Base-by-base conservation (phyloP, 2,329 filamentous ascomycete genomes). In the Phialophora verrucosa region DNA sequence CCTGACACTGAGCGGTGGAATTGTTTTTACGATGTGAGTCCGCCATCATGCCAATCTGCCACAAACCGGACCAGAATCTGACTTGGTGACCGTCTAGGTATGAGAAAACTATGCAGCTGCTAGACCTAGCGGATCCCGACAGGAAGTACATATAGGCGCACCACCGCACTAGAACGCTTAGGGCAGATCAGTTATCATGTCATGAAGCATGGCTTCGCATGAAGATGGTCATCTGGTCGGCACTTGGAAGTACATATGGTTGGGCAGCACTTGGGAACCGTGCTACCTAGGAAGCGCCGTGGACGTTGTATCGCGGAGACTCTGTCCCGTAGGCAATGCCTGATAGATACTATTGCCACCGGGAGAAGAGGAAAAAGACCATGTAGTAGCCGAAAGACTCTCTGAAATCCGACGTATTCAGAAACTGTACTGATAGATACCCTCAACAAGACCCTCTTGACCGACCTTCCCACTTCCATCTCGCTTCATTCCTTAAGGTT, bases 81-180 rank as follows among this genome's bases (percentile, higher is more conserved):
- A 57, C 57, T 51, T 17, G 23, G 35, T 57, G 49, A 27, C 42
- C n/a, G 64, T 23, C 25, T 29, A 77, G 78, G 89, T 95, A 97
- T 77, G 94, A 98, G 82, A 97, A 97, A 85, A 91, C 90, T 66
- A 98, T 98, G 83, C 94, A 97, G 61, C 74, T 93, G 65, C 88
- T 99, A 83, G 87, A 92, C 74, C 83, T 77, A 75, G 66, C 93
- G 60, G 95, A 99, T 77, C 95, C 95, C 0, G 86, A 96, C 74
- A 88, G 88, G 75, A 90, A 85, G 77, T 97, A 96, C 76, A 87
- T 98, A 70, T 96, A 82, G 76, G 64, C 27, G 2, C n/a, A 17
- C 23, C 10, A 51, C 4, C 20, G 25, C 23, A 10, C 17, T 44
- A 17, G 38, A n/a, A 17, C 17, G 49, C 49, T 51, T 27, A 8